Conservation (phyloP, 495 filamentous ascomycete species). For the Penicillium alfredii region DNA sequence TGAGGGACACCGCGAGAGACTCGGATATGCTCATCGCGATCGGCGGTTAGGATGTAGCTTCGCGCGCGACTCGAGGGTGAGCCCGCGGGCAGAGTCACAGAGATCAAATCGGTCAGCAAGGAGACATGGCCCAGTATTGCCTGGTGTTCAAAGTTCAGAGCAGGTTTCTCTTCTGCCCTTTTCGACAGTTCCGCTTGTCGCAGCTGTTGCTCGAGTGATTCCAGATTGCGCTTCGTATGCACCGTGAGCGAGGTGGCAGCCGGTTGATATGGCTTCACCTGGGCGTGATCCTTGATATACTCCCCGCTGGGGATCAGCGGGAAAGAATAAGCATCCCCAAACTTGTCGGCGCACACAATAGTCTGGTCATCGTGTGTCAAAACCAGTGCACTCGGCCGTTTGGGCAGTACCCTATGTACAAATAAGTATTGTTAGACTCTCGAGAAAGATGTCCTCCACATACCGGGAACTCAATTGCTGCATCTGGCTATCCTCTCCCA, state of each 20-base stretch:
- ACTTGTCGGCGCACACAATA: constrained; percentile 85
- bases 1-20: constrained; percentile 80
- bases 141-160: constrained; percentile 59
- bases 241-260: constrained; percentile 71
- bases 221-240: constrained; percentile 73
- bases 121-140: constrained; percentile 90
- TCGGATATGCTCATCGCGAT: constrained; percentile 96
- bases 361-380: constrained; percentile 60
- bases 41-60: constrained; percentile 76
- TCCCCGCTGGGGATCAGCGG: constrained; percentile 57
- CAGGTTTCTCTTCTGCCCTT: constrained; percentile 38
- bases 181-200: constrained; percentile 25
- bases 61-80: constrained; percentile 28
- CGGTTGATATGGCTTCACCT: constrained; percentile 40
- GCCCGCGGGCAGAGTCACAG: constrained; percentile 33
- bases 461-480: constrained; percentile 68
- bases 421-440: constrained; percentile 13
- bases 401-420: constrained; percentile 68
- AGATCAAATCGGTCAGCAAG: constrained; percentile 70
- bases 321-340: constrained; percentile 90
- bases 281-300: constrained; percentile 13
- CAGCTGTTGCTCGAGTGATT: constrained; percentile 67
- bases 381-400: constrained; percentile 70
- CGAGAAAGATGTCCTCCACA: constrained; percentile 7
- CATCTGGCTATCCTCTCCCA: constrained; percentile 55